Base-by-base conservation (phyloP, 805 yeast species). In the Wickerhamomyces chaumierensis region DNA sequence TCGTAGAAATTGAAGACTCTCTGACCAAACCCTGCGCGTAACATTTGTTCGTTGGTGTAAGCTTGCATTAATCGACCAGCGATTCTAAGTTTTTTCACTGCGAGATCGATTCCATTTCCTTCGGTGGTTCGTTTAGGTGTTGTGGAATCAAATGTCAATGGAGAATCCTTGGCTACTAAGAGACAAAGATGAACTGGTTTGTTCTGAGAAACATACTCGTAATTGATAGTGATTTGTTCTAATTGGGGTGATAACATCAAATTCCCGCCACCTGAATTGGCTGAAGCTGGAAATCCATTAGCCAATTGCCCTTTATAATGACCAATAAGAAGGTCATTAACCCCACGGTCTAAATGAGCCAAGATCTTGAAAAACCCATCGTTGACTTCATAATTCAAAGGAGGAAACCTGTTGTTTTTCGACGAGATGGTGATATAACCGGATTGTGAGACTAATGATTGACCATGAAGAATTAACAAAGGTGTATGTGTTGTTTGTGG, bases 31-130 rank as follows among this genome's bases (percentile, higher is more conserved):
- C 92, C 88, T 35, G 74, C 70, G 31, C 79, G 63, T 38, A 75
- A 57, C 94, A 90, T 85, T 53, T 87, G 95, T 48, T 88, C 96
- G 48, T 76, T 78, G 0, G 96, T 88, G 57, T 72, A 87, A 1
- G 95, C 94, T 50, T 85, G 90, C 94, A 85, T 84, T 58, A 88
- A 58, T 48, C 95, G 68, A 4, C 82, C 94, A 3, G 84, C 95
- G 43, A 86, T 73, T 49, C 92, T 73, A 46, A 90, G 55, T 54
- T 85, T 85, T 46, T 64, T 66, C 16, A 82, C 62, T 1, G 95
- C 95, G 5, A 78, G 55, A n/a, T 77, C 77, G 18, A 88, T 48
- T 13, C 67, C 73, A 43, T 83, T 78, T 2, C 78, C 80, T 46
- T 83, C 92, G 25, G 65, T 56, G 18, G 54, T 47, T 6, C 50